Percentiles rank a stretch among this genome's conserved stretches.
phyloP scores from a whole-genome alignment of 371 early-diverging fungal species.

The Batkoa obscura region DNA sequence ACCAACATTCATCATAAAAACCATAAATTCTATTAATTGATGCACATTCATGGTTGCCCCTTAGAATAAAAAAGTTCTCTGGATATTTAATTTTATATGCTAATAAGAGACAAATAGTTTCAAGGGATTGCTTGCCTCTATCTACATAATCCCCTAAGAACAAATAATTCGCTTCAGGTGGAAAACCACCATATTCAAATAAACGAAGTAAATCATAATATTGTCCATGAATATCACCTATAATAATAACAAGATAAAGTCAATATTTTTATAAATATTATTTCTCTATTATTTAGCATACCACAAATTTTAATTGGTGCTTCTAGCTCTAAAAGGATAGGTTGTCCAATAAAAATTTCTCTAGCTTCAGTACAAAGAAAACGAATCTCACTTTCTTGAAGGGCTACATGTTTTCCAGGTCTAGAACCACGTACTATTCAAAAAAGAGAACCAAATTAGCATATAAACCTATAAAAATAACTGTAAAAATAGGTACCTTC shows the following conservation, averaged over 20 bases:
- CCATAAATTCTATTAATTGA: constrained; percentile 95
- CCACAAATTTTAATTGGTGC: constrained; percentile 82
- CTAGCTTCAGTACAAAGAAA: constrained; percentile 72
- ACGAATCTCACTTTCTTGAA: constrained; percentile 65
- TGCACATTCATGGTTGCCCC: constrained; percentile 98
- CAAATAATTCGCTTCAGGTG: constrained; percentile 74
- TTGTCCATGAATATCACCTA: constrained; percentile 93
- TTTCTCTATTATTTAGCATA: background rate
- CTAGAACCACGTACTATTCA: constrained; percentile 42
- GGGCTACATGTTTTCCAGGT: constrained; percentile 51
- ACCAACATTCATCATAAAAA: constrained; percentile 97
- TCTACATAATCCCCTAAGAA: constrained; percentile 99
- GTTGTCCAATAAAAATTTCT: constrained; percentile 84
- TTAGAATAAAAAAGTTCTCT: constrained; percentile 88
- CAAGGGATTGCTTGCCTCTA: constrained; percentile 90
- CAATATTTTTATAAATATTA: too few species aligned
- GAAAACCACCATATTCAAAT: constrained; percentile 87
- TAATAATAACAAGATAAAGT: constrained; percentile 23
- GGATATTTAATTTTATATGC: constrained; percentile 96
- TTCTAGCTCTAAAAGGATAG: constrained; percentile 82
- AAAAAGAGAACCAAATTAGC: background rate
- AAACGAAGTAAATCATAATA: constrained; percentile 71
- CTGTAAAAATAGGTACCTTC: constrained; percentile 42
- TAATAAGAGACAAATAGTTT: constrained; percentile 83
- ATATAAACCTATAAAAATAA: too few species aligned